Conservation (phyloP, 129 eudicot species). For the Flaveria bidentis region DNA sequence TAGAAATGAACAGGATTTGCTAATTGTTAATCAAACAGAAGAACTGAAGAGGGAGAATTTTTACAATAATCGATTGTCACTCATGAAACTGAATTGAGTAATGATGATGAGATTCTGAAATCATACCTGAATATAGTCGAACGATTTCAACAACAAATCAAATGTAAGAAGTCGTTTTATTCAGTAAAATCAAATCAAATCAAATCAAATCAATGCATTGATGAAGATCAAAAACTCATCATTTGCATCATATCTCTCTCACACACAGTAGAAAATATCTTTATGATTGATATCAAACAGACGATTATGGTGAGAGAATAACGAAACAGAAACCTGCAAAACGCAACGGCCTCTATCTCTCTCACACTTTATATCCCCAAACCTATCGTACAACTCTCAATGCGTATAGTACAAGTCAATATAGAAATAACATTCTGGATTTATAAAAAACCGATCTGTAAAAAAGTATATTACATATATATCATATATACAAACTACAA, state of each 20-base stretch:
- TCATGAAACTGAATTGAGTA: neutral
- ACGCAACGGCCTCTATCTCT: conserved; percentile 26
- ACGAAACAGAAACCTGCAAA: conserved; percentile 31
- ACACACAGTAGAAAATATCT: neutral
- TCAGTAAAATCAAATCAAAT: conserved; percentile 4
- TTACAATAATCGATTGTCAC: conserved; percentile 7
- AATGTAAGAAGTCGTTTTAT: neutral
- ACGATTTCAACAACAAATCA: neutral
- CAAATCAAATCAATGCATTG: conserved; percentile 5
- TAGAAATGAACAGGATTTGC: conserved; percentile 1
- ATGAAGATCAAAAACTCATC: conserved; percentile 23
- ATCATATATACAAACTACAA: too few species aligned
- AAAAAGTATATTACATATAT: neutral
- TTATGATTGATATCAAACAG: conserved; percentile 15
- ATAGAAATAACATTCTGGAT: neutral
- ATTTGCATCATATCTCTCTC: neutral
- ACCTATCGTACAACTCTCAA: neutral
- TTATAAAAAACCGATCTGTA: conserved; percentile 6
- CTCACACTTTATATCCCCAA: conserved; percentile 3
- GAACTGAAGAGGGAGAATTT: neutral
- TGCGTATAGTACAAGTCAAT: neutral
- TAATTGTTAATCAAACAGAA: neutral
- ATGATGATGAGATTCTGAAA: neutral
- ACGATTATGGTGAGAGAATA: conserved; percentile 17
- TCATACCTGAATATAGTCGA: neutral